phyloP scores from a whole-genome alignment of 1,284 basidiomycete genomes.

The Gymnopus androsaceus region DNA sequence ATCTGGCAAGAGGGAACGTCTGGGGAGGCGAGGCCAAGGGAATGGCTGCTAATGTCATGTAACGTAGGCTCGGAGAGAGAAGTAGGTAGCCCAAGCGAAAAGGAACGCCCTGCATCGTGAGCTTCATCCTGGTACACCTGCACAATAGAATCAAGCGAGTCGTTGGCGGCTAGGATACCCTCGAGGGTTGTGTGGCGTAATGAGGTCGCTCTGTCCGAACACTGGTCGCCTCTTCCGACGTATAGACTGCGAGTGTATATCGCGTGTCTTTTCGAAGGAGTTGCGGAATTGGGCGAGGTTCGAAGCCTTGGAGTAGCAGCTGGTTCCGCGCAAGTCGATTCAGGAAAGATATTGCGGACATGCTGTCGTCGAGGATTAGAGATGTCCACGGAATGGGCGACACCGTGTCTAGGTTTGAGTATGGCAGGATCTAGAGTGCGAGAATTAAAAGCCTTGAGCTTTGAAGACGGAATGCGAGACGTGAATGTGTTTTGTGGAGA shows the following conservation, averaged over 20 bases:
- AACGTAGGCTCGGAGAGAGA: slow-evolving; percentile 1
- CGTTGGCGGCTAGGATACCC: neutral
- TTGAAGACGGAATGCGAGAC: slow-evolving; percentile 2
- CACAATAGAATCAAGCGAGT: slow-evolving; percentile 7
- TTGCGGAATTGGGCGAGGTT: neutral
- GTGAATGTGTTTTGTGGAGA: neutral
- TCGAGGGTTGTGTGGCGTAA: neutral
- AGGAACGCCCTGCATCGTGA: neutral
- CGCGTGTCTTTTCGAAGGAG: slow-evolving; percentile 6
- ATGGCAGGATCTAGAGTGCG: neutral
- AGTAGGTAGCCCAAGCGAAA: neutral
- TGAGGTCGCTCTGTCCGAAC: neutral
- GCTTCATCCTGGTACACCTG: neutral
- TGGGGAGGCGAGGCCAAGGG: slow-evolving; percentile 13
- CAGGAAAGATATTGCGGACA: neutral
- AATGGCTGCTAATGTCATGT: slow-evolving; percentile 1
- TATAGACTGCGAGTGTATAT: slow-evolving; percentile 10
- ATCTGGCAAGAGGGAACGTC: slow-evolving; percentile 1
- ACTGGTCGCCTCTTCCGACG: neutral
- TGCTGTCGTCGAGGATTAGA: neutral
- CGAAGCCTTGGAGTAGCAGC: neutral
- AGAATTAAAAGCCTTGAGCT: neutral
- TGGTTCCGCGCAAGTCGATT: neutral
- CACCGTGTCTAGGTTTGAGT: neutral
- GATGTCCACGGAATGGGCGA: neutral